Base-by-base conservation (phyloP, 495 filamentous ascomycete genomes). In the Talaromyces stipitatus region DNA sequence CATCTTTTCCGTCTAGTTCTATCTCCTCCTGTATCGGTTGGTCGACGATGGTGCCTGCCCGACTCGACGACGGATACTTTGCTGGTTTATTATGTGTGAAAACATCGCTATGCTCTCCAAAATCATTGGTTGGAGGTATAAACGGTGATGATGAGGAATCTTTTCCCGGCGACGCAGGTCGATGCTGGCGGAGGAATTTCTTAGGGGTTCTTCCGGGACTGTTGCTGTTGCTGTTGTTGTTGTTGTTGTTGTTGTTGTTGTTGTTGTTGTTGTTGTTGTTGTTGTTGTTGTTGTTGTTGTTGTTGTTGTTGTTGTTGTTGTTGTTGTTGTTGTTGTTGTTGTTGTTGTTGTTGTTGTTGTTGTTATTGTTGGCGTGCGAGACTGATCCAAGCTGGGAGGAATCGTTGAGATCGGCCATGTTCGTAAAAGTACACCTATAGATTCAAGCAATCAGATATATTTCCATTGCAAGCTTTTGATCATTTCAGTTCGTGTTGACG, bases 11-110 rank as follows among this genome's bases (percentile, higher is more conserved):
- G 12, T 9, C n/a, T 26, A 28, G 23, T 14, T 55, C 54, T 8
- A 28, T 22, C 38, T 43, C 54, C 38, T 55, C 54, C 24, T 28
- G 54, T 26, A 55, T 55, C n/a, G 54, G 54, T 23, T 55, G 54
- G 24, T 55, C 54, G 14, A 55, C 23, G 32, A 55, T 30, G 26
- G 33, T 55, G 36, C 54, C 36, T 46, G 54, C 22, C 14, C 16
- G 36, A 55, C 28, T 23, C 29, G 51, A 32, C 29, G 50, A 54
- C 9, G 32, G 32, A 23, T 29, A 28, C 27, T 26, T 26, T 30
- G 9, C 48, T 30, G 4, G 24, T 30, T 30, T 30, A 8, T 30
- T 51, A 10, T 28, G 27, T 20, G 27, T 30, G 27, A 18, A 9
- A 30, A 30, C n/a, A 30, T 27, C 48, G 14, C 12, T 14, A 28